These are phyloP conservation scores for Diplocarpon mali DNA, from an alignment of 2,329 filamentous ascomycete genomes.

Conservation along the genomic window DNA sequence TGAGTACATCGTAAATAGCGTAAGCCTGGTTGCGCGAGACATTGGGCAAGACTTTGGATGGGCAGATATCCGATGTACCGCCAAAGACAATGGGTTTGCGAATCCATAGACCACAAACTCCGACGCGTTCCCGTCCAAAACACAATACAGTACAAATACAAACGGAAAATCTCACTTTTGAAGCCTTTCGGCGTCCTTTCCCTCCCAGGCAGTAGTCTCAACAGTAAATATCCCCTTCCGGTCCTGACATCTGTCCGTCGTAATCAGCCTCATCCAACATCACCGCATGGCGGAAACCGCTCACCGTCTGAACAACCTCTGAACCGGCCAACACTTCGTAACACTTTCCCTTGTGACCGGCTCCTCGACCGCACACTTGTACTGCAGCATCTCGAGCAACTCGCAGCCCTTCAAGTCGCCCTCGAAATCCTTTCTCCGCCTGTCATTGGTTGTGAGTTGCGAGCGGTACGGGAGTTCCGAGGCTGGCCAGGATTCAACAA, in stretches of 20 bases:
- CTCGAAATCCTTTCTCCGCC: slow-evolving; percentile 39
- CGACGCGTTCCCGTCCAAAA: too few relatives aligned
- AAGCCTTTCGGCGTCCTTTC: slow-evolving; percentile 4
- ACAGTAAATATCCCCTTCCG: slow-evolving; percentile 46
- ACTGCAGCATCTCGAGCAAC: slow-evolving; percentile 48
- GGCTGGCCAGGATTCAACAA: slow-evolving; percentile 43
- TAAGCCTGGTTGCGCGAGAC: too few relatives aligned
- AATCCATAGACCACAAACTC: neutral
- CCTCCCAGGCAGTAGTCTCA: slow-evolving; percentile 55
- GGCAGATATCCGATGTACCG: neutral
- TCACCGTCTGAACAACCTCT: slow-evolving; percentile 50
- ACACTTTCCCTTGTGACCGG: slow-evolving; percentile 35
- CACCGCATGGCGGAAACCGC: slow-evolving; percentile 19
- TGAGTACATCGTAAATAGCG: neutral
- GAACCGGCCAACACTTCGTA: slow-evolving; percentile 45
- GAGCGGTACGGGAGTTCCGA: slow-evolving; percentile 38
- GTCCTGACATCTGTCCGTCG: slow-evolving; percentile 43
- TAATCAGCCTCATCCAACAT: slow-evolving; percentile 7
- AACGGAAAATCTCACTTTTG: neutral
- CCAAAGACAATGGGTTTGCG: neutral
- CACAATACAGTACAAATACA: neutral
- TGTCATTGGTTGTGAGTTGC: slow-evolving; percentile 34
- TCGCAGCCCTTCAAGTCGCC: slow-evolving; percentile 45
- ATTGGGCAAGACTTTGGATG: neutral
- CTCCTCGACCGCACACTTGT: slow-evolving; percentile 44